These are phyloP conservation scores for Pulicaria dysenterica DNA, from an alignment of 129 eudicot genomes.

Conservation along the genomic window DNA sequence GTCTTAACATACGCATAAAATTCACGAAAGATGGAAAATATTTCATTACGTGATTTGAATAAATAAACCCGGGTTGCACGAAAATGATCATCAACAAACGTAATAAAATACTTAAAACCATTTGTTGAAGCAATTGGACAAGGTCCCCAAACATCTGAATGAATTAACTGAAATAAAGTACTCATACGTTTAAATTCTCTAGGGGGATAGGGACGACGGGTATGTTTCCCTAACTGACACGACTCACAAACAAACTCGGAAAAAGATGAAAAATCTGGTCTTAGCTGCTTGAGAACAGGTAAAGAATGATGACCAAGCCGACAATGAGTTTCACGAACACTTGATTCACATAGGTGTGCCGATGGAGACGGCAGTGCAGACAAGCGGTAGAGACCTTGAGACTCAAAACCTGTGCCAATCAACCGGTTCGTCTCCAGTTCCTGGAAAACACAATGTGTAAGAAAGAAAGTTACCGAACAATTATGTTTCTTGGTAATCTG, in stretches of 20 bases:
- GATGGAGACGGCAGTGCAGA: neutral
- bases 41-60: neutral
- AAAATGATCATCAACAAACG: constrained; percentile 5
- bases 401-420: neutral
- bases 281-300: neutral
- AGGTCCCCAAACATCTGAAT: constrained; percentile 2
- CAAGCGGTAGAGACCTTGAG: neutral
- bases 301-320: neutral
- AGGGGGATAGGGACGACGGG: neutral
- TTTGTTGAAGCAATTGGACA: neutral
- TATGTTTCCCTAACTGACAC: constrained; percentile 10
- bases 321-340: neutral
- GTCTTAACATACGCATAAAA: constrained; percentile 6
- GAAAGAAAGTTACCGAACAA: too few relatives aligned
- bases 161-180: neutral
- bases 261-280: neutral
- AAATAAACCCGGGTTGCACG: constrained; percentile 14
- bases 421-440: neutral
- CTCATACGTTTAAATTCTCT: neutral
- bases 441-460: neutral
- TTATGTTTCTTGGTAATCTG: too few relatives aligned
- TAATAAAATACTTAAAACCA: constrained; percentile 18
- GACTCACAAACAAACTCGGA: neutral
- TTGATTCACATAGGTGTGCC: neutral
- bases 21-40: neutral